Evolutionary conservation across 1,139 yeast genomes (phyloP).

Genomic region (Pichia sp.): DNA sequence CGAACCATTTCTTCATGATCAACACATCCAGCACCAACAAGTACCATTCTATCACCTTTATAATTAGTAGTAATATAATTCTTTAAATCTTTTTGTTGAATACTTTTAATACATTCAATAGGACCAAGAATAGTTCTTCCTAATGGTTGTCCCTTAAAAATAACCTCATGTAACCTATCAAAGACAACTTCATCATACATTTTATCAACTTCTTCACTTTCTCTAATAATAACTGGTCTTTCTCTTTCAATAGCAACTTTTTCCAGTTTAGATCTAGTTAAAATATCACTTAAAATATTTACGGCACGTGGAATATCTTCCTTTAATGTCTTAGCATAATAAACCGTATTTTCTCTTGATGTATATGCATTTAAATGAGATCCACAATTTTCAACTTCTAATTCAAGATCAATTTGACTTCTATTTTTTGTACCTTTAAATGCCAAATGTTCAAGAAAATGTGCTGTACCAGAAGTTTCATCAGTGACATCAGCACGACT

Average conservation of each 20-base stretch:
- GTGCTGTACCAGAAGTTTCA: slow-evolving; percentile 89
- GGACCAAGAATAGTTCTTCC: slow-evolving; percentile 99
- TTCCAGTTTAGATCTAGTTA: slow-evolving; percentile 80
- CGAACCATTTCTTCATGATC: slow-evolving; percentile 77
- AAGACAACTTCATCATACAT: slow-evolving; percentile 98
- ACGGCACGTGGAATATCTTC: slow-evolving; percentile 79
- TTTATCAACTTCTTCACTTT: slow-evolving; percentile 95
- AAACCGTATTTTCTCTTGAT: slow-evolving; percentile 93
- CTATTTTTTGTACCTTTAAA: slow-evolving; percentile 87
- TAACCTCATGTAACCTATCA: slow-evolving; percentile 91
- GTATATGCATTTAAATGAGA: slow-evolving; percentile 97
- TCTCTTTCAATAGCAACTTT: slow-evolving; percentile 86
- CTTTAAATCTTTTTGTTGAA: slow-evolving; percentile 67
- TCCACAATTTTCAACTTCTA: slow-evolving; percentile 93
- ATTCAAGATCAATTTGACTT: slow-evolving; percentile 77
- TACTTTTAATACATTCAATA: slow-evolving; percentile 74
- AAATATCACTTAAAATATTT: slow-evolving; percentile 81
- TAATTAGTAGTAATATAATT: slow-evolving; percentile 80
- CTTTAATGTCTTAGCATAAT: slow-evolving; percentile 82
- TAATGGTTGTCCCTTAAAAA: slow-evolving; percentile 83
- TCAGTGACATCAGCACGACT: slow-evolving; percentile 87
- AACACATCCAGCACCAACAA: slow-evolving; percentile 93
- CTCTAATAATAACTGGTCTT: slow-evolving; percentile 91
- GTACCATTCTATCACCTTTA: slow-evolving; percentile 95
- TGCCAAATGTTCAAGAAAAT: slow-evolving; percentile 90